These are phyloP conservation scores for Ogataea populi-albae DNA, from an alignment of 805 yeast genomes.

Conservation along the genomic window DNA sequence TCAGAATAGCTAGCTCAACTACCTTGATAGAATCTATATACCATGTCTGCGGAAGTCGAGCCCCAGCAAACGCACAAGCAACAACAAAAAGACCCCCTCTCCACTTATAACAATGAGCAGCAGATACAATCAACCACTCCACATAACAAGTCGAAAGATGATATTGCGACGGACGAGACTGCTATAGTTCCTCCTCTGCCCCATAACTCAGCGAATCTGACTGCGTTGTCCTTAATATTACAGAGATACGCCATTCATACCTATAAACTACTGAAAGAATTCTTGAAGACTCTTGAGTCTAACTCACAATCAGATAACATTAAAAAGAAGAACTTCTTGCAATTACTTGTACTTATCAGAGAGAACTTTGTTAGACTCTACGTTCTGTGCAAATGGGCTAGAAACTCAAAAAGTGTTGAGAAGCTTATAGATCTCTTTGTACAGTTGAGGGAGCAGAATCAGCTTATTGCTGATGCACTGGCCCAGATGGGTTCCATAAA, in stretches of 20 bases:
- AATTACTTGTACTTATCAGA: slow-evolving; percentile 66
- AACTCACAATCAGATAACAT: slow-evolving; percentile 51
- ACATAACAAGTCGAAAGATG: background rate
- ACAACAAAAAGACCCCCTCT: slow-evolving; percentile 1
- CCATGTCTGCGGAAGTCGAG: slow-evolving; percentile 17
- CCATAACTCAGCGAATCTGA: slow-evolving; percentile 68
- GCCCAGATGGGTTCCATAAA: slow-evolving; percentile 68
- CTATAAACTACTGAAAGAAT: slow-evolving; percentile 58
- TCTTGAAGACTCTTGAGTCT: slow-evolving; percentile 58
- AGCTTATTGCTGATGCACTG: slow-evolving; percentile 60
- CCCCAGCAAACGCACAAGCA: slow-evolving; percentile 9
- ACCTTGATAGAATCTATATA: too few relatives aligned
- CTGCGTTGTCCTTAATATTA: slow-evolving; percentile 60
- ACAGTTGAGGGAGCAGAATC: slow-evolving; percentile 79
- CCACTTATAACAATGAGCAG: slow-evolving; percentile 1
- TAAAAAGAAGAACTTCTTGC: slow-evolving; percentile 67
- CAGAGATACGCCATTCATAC: slow-evolving; percentile 59
- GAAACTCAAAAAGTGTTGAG: slow-evolving; percentile 66
- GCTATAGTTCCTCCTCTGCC: slow-evolving; percentile 43
- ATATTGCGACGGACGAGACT: background rate
- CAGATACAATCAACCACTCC: slow-evolving; percentile 1
- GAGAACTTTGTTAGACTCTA: slow-evolving; percentile 83
- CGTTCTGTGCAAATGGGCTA: slow-evolving; percentile 87
- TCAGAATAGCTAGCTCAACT: too few relatives aligned
- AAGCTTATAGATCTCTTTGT: slow-evolving; percentile 80